Percentiles rank a stretch among this genome's conserved stretches.
phyloP scores from a whole-genome alignment of 225 moss, liverwort and hornwort genomes.

The Antitrichia curtipendula region DNA sequence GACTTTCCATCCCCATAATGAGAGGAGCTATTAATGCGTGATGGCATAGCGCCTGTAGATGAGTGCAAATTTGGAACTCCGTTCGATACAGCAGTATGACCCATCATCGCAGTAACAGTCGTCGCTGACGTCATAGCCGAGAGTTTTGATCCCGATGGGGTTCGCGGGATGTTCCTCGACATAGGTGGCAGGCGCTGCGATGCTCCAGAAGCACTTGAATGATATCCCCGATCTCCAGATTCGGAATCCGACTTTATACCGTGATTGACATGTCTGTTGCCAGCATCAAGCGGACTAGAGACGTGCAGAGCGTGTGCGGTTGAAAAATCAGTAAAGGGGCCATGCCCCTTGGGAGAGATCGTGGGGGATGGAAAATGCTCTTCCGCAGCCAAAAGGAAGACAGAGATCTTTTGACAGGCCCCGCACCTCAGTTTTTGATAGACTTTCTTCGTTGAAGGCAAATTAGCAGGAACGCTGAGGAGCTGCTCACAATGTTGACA shows the following conservation, averaged over 20 bases:
- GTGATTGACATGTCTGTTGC: neutral
- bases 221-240: constrained; percentile 14
- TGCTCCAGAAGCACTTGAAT: constrained; percentile 7
- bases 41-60: constrained; percentile 1
- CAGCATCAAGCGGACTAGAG: constrained; percentile 7
- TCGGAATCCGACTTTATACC: constrained; percentile 10
- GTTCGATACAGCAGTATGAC: constrained; percentile 14
- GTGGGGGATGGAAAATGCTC: constrained; percentile 29
- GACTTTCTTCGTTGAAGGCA: constrained; percentile 40
- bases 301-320: neutral
- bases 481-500: constrained; percentile 76
- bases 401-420: constrained; percentile 58
- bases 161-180: constrained; percentile 24
- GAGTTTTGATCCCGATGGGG: constrained; percentile 39
- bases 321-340: neutral
- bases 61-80: constrained; percentile 21
- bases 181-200: constrained; percentile 38
- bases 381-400: constrained; percentile 21
- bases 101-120: constrained; percentile 1
- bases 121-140: constrained; percentile 25
- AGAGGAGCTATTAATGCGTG: constrained; percentile 10
- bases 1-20: constrained; percentile 10
- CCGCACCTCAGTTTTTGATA: constrained; percentile 81
- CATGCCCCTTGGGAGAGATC: constrained; percentile 21
- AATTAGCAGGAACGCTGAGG: constrained; percentile 50